Conservation (phyloP, 441 rosid genomes). For the Brassica hybrid region DNA sequence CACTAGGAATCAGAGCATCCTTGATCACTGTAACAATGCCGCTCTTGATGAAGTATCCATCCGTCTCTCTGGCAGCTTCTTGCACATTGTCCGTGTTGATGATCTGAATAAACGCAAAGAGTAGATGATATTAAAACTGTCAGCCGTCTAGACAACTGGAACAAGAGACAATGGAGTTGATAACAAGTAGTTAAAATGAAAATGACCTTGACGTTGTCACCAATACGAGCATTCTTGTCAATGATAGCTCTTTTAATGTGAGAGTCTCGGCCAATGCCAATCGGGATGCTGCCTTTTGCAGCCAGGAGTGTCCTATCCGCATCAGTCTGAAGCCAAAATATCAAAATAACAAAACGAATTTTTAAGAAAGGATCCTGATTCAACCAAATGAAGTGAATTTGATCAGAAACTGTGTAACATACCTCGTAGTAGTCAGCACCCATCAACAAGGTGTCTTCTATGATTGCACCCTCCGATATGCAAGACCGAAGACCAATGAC, state of each 20-base stretch:
- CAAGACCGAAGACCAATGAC: constrained; percentile 95
- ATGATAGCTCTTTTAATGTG: constrained; percentile 93
- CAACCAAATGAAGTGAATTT: background rate
- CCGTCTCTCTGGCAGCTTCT: constrained; percentile 96
- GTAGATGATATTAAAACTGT: background rate
- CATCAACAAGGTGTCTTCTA: constrained; percentile 89
- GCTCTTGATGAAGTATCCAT: constrained; percentile 94
- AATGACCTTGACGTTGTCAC: constrained; percentile 83
- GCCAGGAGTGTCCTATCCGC: constrained; percentile 89
- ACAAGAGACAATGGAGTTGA: too few relatives aligned
- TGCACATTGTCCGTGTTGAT: constrained; percentile 76
- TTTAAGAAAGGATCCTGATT: background rate
- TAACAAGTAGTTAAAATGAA: background rate
- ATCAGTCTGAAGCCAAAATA: constrained; percentile 63
- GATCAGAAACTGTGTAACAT: constrained; percentile 13
- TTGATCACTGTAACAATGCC: constrained; percentile 93
- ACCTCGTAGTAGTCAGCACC: constrained; percentile 99
- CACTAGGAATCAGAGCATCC: constrained; percentile 93
- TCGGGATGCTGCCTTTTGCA: constrained; percentile 95
- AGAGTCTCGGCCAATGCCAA: constrained; percentile 85
- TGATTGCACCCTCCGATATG: constrained; percentile 92
- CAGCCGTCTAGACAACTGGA: constrained; percentile 1
- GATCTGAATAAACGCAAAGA: constrained; percentile 52
- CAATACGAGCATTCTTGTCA: constrained; percentile 94
- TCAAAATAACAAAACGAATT: background rate